Conservation (phyloP, 345 rosid genomes). For the Euphorbia tirucalli region DNA sequence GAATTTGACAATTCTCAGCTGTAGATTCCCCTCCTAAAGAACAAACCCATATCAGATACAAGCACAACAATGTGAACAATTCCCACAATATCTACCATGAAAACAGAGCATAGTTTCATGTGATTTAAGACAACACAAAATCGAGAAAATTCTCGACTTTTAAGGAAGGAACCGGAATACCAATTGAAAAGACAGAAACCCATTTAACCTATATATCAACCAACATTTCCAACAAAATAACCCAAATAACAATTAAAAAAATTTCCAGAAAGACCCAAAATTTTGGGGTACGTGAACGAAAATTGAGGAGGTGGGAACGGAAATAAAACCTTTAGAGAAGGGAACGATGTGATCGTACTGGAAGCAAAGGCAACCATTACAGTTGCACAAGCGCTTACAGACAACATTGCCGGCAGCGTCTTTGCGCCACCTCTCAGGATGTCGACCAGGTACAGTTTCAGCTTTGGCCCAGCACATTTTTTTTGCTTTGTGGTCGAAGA, state of each 20-base stretch:
- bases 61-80: neutral
- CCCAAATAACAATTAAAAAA: neutral
- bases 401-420: slow-evolving; percentile 88
- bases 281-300: neutral
- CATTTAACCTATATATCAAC: too few species aligned
- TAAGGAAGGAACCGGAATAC: too few species aligned
- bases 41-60: slow-evolving; percentile 5
- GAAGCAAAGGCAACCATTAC: too few species aligned
- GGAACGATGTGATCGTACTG: too few species aligned
- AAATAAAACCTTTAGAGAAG: too few species aligned
- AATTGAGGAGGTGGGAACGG: neutral
- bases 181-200: too few species aligned
- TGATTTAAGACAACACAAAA: neutral
- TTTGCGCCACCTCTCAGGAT: slow-evolving; percentile 95
- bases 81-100: neutral
- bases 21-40: slow-evolving; percentile 78
- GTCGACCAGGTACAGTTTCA: slow-evolving; percentile 70
- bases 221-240: too few species aligned
- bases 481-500: slow-evolving; percentile 70
- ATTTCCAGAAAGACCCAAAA: neutral
- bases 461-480: slow-evolving; percentile 75
- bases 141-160: neutral
- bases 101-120: neutral
- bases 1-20: too few species aligned
- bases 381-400: slow-evolving; percentile 85